Base-by-base conservation (phyloP, 2,329 filamentous ascomycete genomes). In the Zelopaecilomyces penicillatus region DNA sequence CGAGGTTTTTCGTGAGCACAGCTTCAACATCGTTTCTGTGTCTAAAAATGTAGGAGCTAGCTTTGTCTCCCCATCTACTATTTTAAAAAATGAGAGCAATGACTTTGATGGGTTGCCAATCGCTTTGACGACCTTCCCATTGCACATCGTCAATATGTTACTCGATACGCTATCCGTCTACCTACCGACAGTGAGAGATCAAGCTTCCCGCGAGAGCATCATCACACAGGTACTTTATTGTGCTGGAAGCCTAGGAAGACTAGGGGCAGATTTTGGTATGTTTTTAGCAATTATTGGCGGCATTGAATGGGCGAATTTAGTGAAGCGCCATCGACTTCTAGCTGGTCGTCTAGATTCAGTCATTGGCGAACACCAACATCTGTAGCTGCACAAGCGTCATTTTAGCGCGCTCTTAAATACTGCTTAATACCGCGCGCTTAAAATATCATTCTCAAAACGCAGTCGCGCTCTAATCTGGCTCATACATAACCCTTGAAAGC, bases 1-100 rank as follows among this genome's bases (percentile, higher is more conserved):
- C 56, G 93, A 98, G 61, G 89, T 98, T 29, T 97, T 97, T 62
- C 85, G 93, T 42, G 93, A 98, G 65, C 93, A 98, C 65, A 95
- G 87, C 60, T 98, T 98, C 63, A 86, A 84, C 37, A 95, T 97
- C 48, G 81, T 97, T 29, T 95, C 88, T 47, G 88, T 97, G 75
- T 96, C 94, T 65, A 87, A 83, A 57, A 93, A 85, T 57, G 88
- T 97, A 0, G 72, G 77, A 3, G 74, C 80, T 4, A 64, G 62
- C 42, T 56, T 65, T 37, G 43, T 51, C 9, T 41, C 49, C 3
- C 41, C 55, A 29, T 39, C 41, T 5, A 19, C 19, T 19, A 19
- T 19, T 19, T 19, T 19, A 19, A 19, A 19, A 19, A 19, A 19
- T 19, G 19, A 19, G 19, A 46, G 39, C 3, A 48, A 56, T 9